A percentile compares a stretch with the other conserved stretches of the same genome.
phyloP scores from a whole-genome alignment of 1,139 yeast species.

The Zygoascus sp. region DNA sequence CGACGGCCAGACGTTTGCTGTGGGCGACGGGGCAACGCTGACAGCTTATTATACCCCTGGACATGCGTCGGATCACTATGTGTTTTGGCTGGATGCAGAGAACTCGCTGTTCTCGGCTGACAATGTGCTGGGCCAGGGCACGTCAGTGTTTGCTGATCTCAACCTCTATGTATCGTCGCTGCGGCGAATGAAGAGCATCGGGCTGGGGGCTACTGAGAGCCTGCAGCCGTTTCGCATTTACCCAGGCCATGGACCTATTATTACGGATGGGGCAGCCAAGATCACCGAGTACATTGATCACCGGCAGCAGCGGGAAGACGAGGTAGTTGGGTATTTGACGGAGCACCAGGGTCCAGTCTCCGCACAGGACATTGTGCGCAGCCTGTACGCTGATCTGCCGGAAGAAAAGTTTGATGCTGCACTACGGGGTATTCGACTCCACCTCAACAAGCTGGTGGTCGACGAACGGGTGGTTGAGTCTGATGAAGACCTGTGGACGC shows the following conservation, averaged over 20 bases:
- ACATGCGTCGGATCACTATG: constrained; percentile 38
- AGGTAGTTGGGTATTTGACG: constrained; percentile 28
- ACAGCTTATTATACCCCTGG: constrained; percentile 37
- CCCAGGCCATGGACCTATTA: constrained; percentile 40
- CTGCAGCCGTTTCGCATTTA: constrained; percentile 28
- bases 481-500: constrained; percentile 16
- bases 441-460: constrained; percentile 31
- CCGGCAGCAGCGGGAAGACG: constrained; percentile 35
- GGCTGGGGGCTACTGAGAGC: too few species aligned
- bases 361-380: constrained; percentile 27
- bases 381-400: constrained; percentile 30
- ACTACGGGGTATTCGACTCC: constrained; percentile 32
- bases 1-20: constrained; percentile 28
- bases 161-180: constrained; percentile 32
- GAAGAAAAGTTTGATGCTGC: constrained; percentile 31
- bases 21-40: constrained; percentile 30
- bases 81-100: constrained; percentile 36
- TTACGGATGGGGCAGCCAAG: constrained; percentile 32
- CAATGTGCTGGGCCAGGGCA: constrained; percentile 39
- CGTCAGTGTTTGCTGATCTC: constrained; percentile 37
- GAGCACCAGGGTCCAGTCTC: constrained; percentile 19
- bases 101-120: constrained; percentile 37
- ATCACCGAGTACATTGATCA: constrained; percentile 35
- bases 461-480: constrained; percentile 23
- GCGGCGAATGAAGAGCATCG: constrained; percentile 27